Evolutionary conservation across 139 green algal species (phyloP).

Genomic region (Nannochloris sp.): DNA sequence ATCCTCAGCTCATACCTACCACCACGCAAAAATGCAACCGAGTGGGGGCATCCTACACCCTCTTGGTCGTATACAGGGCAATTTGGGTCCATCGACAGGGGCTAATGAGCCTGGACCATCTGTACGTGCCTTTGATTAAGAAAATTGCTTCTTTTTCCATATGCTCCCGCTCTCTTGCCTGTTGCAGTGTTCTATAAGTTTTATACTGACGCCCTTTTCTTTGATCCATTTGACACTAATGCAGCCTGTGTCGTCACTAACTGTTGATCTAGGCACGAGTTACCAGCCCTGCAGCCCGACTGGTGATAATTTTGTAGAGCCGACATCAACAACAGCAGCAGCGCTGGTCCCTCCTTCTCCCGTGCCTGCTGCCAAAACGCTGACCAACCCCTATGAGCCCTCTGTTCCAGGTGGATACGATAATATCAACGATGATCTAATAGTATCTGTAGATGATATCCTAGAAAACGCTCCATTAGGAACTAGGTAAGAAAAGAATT

Average conservation of each 20-base stretch:
- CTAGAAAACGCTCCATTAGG: constrained; percentile 31
- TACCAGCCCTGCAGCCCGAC: constrained; percentile 34
- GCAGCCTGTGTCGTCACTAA: constrained; percentile 17
- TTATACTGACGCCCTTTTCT: no score
- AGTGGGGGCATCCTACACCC: no score
- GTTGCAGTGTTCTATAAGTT: no score
- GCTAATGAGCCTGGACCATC: no score
- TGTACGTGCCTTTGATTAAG: no score
- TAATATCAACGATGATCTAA: constrained; percentile 82
- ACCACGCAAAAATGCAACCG: no score
- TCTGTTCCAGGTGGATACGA: constrained; percentile 68
- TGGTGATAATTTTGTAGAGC: background rate
- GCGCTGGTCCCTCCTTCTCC: constrained; percentile 35
- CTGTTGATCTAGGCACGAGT: constrained; percentile 1
- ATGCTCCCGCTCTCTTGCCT: no score
- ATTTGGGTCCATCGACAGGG: no score
- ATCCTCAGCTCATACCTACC: no score
- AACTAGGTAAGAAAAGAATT: constrained; percentile 3
- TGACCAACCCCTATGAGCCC: constrained; percentile 65
- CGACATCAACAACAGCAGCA: background rate
- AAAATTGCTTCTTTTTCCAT: no score
- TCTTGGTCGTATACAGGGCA: no score
- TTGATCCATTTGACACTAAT: no score
- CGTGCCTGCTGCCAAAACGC: constrained; percentile 21
- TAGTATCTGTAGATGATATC: constrained; percentile 67